Conservation (phyloP, 2,329 filamentous ascomycete genomes). For the Alternaria arborescens region DNA sequence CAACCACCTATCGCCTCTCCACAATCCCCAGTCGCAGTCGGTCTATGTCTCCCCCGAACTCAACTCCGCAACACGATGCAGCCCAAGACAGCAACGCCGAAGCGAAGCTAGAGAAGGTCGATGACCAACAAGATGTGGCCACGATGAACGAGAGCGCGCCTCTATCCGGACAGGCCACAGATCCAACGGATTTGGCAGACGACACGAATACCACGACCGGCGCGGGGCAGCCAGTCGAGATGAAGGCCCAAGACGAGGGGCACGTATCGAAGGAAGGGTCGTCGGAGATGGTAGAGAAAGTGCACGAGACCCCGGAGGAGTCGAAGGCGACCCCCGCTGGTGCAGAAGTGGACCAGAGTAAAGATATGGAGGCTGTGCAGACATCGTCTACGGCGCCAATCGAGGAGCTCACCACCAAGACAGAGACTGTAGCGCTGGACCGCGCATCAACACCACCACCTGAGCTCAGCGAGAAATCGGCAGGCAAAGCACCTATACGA, state of each 20-base stretch:
- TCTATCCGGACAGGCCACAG: not conserved
- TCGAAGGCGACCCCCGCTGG: not conserved
- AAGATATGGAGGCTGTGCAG: constrained; percentile 6
- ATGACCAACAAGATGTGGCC: constrained; percentile 12
- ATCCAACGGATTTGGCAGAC: not conserved
- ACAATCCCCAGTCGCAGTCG: constrained; percentile 29
- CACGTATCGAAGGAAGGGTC: constrained; percentile 9
- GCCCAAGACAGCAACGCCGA: constrained; percentile 29
- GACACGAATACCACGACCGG: constrained; percentile 14
- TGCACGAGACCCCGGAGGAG: not conserved
- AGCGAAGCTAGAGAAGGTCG: constrained; percentile 29
- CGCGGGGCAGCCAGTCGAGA: constrained; percentile 34
- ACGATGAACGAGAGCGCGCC: constrained; percentile 2
- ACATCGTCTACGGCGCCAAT: constrained; percentile 18
- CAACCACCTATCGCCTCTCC: constrained; percentile 8
- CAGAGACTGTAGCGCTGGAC: constrained; percentile 20
- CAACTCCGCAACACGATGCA: constrained; percentile 43
- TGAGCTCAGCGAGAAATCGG: constrained; percentile 31
- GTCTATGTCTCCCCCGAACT: constrained; percentile 49
- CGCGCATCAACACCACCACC: constrained; percentile 33
- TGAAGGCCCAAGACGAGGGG: constrained; percentile 16
- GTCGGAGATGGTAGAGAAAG: constrained; percentile 1
- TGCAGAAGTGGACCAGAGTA: not conserved
- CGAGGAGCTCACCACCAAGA: constrained; percentile 30
- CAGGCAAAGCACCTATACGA: constrained; percentile 40